A percentile compares a stretch with the other conserved stretches of the same genome.
These are phyloP conservation scores for Fusarium sp. DNA, from an alignment of 2,329 filamentous ascomycete genomes.

Conservation along the genomic window DNA sequence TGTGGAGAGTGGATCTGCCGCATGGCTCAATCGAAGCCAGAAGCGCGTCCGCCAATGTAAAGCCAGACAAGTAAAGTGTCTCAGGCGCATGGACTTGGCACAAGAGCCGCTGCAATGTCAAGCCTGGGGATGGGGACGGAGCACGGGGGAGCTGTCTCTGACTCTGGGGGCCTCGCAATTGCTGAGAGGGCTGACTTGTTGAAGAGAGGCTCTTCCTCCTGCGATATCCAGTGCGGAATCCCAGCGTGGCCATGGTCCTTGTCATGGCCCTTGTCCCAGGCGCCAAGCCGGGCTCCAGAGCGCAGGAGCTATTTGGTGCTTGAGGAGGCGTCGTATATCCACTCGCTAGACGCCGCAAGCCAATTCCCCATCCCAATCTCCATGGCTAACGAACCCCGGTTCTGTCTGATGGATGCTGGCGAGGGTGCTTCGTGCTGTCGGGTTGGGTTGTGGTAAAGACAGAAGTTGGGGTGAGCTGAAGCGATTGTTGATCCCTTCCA, in stretches of 20 bases:
- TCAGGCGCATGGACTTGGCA: neutral
- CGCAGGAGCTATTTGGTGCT: conserved; percentile 20
- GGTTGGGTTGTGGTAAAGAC: neutral
- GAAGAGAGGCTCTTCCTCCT: neutral
- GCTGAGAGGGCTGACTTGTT: neutral
- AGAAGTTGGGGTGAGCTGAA: neutral
- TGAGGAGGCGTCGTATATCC: conserved; percentile 14
- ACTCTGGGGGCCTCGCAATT: neutral
- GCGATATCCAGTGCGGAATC: neutral
- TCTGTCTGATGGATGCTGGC: neutral
- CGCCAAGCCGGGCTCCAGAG: conserved; percentile 17
- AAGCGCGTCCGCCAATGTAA: neutral
- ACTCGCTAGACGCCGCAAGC: conserved; percentile 28
- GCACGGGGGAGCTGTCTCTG: neutral
- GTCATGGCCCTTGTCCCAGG: conserved; percentile 14
- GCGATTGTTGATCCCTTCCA: conserved; percentile 31
- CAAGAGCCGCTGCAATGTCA: neutral
- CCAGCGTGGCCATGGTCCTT: conserved; percentile 16
- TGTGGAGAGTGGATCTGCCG: conserved; percentile 2
- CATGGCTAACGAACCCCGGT: conserved; percentile 22
- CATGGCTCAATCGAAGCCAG: neutral
- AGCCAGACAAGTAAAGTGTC: neutral
- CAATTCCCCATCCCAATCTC: conserved; percentile 36
- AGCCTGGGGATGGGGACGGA: neutral
- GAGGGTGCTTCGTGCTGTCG: conserved; percentile 4